Evolutionary conservation across 352 stramenopile species (phyloP), one percentile per base, ranked within the genome.

Genomic region (Pythium phragmitis): DNA sequence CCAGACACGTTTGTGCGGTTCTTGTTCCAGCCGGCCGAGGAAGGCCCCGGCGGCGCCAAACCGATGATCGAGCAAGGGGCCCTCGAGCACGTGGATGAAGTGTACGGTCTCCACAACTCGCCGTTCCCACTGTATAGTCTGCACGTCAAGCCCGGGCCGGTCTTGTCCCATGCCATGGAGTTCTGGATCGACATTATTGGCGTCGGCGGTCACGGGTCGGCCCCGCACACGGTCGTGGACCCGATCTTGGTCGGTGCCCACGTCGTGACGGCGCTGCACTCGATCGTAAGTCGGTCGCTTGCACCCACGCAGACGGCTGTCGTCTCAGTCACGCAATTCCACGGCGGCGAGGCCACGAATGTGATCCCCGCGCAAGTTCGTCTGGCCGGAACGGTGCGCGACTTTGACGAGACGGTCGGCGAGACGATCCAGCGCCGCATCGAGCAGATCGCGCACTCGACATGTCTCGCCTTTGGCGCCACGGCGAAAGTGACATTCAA

Each of bases 21-120:
- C 30, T 78, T 98, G 36, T 99, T 98, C 68, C 96, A 99, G 73
- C 96, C 96, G 16, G 96, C 96, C 1, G 96, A 99, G 68, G 95
- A 97, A 63, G 89, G 87, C 30, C 86, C 86, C 5, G 95, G 91
- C 26, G 96, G 96, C n/a, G 92, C 87, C 17, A 86, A 94, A 69
- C 81, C 88, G 11, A 98, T 98, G 95, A 89, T 96, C 37, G 77
- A 97, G 61, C 92, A 98, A 58, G 95, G 95, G 13, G 80, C 95
- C n/a, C 71, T 98, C 2, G 67, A 80, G 13, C 60, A 85, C 42
- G 88, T 96, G 26, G 79, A 97, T 45, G 85, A 97, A 53, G 81
- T 97, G 19, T 98, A 98, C 79, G 96, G 89, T 11, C 80, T 98
- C 52, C 93, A 99, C 73, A 95, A 95, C 60, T 80, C 79, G 21